Conservation (phyloP, 768 basidiomycete genomes). For the Leccinum variicolor region DNA sequence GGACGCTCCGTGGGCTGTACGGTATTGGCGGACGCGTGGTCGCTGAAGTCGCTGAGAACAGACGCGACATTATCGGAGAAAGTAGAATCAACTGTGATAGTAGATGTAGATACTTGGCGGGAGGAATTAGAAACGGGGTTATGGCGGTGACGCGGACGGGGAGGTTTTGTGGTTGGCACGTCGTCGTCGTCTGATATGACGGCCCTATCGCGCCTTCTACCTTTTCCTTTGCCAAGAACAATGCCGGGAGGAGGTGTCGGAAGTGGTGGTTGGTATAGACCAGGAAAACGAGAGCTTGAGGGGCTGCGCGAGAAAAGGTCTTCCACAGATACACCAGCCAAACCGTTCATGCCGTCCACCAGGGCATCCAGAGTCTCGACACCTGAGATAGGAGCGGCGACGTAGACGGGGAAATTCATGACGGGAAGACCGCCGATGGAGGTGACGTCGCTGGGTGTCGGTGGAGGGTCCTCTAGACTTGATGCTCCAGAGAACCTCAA, state of each 20-base stretch:
- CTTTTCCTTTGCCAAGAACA: constrained; percentile 53
- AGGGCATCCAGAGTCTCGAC: constrained; percentile 88
- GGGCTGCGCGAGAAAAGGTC: constrained; percentile 45
- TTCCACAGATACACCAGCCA: constrained; percentile 67
- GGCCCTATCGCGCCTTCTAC: constrained; percentile 20
- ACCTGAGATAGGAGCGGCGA: constrained; percentile 73
- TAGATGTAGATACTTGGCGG: constrained; percentile 27
- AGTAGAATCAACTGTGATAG: constrained; percentile 27
- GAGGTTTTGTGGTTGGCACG: constrained; percentile 11
- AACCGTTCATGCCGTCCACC: constrained; percentile 88
- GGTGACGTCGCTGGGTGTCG: constrained; percentile 57
- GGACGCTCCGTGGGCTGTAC: constrained; percentile 27
- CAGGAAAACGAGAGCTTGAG: constrained; percentile 51
- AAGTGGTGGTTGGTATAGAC: constrained; percentile 75
- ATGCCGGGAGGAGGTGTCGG: constrained; percentile 82
- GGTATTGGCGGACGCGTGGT: constrained; percentile 7
- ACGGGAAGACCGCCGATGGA: constrained; percentile 19
- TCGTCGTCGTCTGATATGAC: constrained; percentile 56
- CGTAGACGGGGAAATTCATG: constrained; percentile 59
- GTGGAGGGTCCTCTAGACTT: constrained; percentile 70
- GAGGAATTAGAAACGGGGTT: constrained; percentile 19
- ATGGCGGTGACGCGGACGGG: constrained; percentile 22
- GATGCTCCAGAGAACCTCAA: constrained; percentile 68
- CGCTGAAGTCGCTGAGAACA: constrained; percentile 7
- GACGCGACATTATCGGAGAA: constrained; percentile 15